phyloP scores from a whole-genome alignment of 306 rosid genomes.

The Gillenia trifoliata region DNA sequence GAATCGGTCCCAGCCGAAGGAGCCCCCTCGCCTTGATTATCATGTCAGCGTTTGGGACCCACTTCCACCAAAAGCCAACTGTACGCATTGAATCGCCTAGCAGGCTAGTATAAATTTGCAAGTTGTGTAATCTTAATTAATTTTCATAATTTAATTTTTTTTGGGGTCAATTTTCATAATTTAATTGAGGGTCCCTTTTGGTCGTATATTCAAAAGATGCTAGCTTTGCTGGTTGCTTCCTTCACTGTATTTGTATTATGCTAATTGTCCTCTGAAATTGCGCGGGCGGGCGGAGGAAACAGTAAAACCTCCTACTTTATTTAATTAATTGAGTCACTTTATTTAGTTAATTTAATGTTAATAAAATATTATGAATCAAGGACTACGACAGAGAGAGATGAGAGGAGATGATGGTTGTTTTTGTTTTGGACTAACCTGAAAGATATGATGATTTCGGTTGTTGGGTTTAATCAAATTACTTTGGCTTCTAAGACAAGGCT shows the following conservation, averaged over 20 bases:
- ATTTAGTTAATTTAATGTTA: no score
- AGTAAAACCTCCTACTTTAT: background rate
- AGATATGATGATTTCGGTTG: constrained; percentile 13
- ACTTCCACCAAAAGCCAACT: constrained; percentile 13
- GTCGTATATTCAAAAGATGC: background rate
- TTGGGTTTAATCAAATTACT: background rate
- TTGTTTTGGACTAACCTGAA: background rate
- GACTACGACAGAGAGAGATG: background rate
- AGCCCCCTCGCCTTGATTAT: background rate
- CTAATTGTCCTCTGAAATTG: background rate
- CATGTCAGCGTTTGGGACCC: constrained; percentile 9
- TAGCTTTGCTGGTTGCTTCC: background rate
- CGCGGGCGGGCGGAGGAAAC: constrained; percentile 25
- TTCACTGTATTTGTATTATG: background rate
- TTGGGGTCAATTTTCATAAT: background rate
- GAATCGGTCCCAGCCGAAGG: background rate
- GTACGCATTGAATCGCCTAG: background rate
- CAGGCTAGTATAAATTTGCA: background rate
- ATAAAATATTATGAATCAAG: no score
- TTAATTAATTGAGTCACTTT: no score
- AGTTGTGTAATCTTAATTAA: background rate
- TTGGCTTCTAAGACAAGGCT: constrained; percentile 43
- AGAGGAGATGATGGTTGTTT: background rate
- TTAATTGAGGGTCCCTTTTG: background rate
- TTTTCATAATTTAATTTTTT: background rate